Conservation (phyloP, 805 yeast species). For the Pichia insulana region DNA sequence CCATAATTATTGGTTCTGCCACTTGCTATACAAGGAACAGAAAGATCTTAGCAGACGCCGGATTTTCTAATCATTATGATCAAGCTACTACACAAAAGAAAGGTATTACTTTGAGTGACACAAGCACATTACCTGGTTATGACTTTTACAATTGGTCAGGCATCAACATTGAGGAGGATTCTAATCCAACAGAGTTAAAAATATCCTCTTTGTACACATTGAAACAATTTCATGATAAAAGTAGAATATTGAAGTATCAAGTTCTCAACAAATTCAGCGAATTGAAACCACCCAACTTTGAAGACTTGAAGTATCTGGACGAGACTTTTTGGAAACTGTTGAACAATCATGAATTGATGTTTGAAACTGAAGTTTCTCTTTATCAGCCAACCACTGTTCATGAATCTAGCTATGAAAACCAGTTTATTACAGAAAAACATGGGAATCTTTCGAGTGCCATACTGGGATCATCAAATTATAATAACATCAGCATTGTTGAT, state of each 20-base stretch:
- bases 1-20: slow-evolving; percentile 40
- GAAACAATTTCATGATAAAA: slow-evolving; percentile 51
- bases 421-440: slow-evolving; percentile 12
- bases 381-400: slow-evolving; percentile 29
- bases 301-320: slow-evolving; percentile 27
- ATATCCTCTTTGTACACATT: slow-evolving; percentile 45
- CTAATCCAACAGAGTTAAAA: slow-evolving; percentile 30
- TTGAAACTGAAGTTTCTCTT: slow-evolving; percentile 31
- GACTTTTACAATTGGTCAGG: slow-evolving; percentile 40
- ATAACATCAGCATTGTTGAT: slow-evolving; percentile 42
- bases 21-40: slow-evolving; percentile 38
- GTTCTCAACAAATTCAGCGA: slow-evolving; percentile 14
- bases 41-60: slow-evolving; percentile 39
- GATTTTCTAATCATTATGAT: slow-evolving; percentile 43
- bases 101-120: slow-evolving; percentile 29
- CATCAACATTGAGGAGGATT: slow-evolving; percentile 27
- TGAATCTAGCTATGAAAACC: slow-evolving; percentile 31
- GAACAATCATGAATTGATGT: slow-evolving; percentile 20
- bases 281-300: slow-evolving; percentile 8
- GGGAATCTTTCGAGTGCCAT: slow-evolving; percentile 7
- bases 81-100: slow-evolving; percentile 36
- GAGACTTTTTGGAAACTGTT: slow-evolving; percentile 35
- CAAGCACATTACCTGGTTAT: slow-evolving; percentile 30
- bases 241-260: slow-evolving; percentile 32
- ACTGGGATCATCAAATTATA: slow-evolving; percentile 47